Evolutionary conservation across 345 rosid species (phyloP).

Genomic region (Lepidium didymum): DNA sequence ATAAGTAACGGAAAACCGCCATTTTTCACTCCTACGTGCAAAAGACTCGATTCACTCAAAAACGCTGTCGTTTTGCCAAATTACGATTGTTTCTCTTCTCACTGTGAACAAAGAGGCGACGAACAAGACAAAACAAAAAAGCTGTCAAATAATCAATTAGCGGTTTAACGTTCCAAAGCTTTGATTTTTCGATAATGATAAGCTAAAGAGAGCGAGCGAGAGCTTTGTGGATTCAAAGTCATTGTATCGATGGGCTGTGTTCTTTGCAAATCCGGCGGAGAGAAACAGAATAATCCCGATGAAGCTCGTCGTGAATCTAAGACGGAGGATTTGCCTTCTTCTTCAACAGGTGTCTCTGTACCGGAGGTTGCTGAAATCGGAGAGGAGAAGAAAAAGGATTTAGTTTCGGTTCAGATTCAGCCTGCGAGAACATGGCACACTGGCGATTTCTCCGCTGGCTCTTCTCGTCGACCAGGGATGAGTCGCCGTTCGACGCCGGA

Average conservation of each 20-base stretch:
- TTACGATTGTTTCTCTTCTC: not conserved
- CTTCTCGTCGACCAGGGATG: constrained; percentile 34
- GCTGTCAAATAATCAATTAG: not conserved
- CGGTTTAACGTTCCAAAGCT: constrained; percentile 7
- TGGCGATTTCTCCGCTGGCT: constrained; percentile 30
- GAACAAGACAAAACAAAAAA: not conserved
- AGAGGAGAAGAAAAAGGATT: constrained; percentile 22
- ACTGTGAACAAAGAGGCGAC: not conserved
- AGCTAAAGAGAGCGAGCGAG: not conserved
- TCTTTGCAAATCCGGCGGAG: constrained; percentile 31
- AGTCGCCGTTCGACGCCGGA: constrained; percentile 28
- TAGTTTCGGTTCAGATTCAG: constrained; percentile 21
- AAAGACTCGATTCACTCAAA: not conserved
- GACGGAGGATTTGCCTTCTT: constrained; percentile 27
- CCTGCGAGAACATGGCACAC: constrained; percentile 29
- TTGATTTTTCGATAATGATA: constrained; percentile 2
- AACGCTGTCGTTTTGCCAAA: not conserved
- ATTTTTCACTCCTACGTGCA: not conserved
- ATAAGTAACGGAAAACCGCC: not conserved
- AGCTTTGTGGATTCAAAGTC: constrained; percentile 5
- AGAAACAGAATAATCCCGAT: constrained; percentile 17
- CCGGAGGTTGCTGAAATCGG: constrained; percentile 12
- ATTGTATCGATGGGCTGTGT: constrained; percentile 55
- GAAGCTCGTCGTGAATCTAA: constrained; percentile 21
- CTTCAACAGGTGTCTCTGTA: constrained; percentile 9